These are phyloP conservation scores for Fusarium mexicanum DNA, from an alignment of 2,329 filamentous ascomycete genomes.

Conservation along the genomic window DNA sequence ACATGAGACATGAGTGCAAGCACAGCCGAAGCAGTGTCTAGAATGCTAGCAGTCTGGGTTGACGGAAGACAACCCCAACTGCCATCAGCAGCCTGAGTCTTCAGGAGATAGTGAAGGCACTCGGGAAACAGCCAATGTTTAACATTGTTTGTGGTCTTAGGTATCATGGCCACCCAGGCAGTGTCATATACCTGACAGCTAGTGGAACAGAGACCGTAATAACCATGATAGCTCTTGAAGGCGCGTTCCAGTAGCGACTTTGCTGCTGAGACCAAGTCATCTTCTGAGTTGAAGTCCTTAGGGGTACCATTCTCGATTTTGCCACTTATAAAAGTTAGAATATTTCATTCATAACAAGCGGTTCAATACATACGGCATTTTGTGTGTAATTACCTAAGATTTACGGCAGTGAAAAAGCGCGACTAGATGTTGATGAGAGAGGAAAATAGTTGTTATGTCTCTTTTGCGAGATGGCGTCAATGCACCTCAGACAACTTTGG, in stretches of 20 bases:
- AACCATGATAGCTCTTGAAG: neutral
- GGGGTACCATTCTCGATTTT: too few relatives aligned
- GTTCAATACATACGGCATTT: neutral
- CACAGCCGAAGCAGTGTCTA: neutral
- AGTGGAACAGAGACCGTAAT: neutral
- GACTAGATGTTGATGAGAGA: neutral
- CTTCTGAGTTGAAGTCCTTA: fast-evolving
- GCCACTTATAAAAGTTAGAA: fast-evolving
- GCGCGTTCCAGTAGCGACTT: neutral
- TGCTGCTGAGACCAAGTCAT: neutral
- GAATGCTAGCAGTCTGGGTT: neutral
- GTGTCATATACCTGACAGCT: conserved; percentile 4
- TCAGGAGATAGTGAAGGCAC: neutral
- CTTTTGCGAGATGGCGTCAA: fast-evolving
- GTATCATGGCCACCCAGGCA: conserved; percentile 1
- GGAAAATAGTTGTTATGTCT: fast-evolving
- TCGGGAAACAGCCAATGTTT: neutral
- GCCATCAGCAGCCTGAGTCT: neutral
- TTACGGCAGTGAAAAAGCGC: too few relatives aligned
- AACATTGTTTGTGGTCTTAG: neutral
- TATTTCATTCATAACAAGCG: too few relatives aligned
- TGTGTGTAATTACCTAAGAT: fast-evolving
- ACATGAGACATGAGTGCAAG: neutral
- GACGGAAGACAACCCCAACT: neutral
- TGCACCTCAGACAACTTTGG: fast-evolving